phyloP scores from a whole-genome alignment of 2,329 filamentous ascomycete species.

The Paecilomyces formosus region DNA sequence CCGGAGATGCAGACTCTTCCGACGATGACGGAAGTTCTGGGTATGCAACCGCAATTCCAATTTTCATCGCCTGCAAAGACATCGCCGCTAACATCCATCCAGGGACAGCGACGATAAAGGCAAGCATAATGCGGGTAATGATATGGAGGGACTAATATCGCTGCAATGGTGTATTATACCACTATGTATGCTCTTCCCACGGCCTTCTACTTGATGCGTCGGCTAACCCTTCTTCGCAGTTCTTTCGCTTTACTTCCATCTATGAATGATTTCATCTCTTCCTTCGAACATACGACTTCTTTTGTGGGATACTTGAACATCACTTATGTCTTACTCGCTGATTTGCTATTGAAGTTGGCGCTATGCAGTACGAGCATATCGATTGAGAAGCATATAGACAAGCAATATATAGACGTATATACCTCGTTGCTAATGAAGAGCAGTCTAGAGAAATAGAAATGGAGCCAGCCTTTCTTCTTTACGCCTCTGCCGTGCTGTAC shows the following conservation, averaged over 20 bases:
- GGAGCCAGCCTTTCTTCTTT: not conserved
- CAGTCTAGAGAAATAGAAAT: not conserved
- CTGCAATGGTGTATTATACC: not conserved
- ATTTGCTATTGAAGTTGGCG: not conserved
- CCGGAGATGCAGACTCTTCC: not conserved
- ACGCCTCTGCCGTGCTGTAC: not conserved
- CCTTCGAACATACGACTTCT: not conserved
- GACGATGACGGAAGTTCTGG: not conserved
- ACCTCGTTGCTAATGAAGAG: not conserved
- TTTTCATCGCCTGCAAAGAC: not conserved
- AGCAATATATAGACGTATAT: not conserved
- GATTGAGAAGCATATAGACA: not conserved
- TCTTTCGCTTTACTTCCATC: not conserved
- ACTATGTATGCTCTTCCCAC: not conserved
- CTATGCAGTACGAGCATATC: not conserved
- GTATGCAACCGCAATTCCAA: not conserved
- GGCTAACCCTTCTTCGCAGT: not conserved
- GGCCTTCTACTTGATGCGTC: not conserved
- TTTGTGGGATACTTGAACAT: not conserved
- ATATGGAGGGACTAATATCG: not conserved
- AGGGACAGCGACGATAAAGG: not conserved
- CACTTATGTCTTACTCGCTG: not conserved
- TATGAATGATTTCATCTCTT: not conserved
- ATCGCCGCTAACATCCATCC: not conserved
- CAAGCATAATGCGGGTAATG: not conserved